Evolutionary conservation across 306 rosid species (phyloP).

Genomic region (Senna siamea): DNA sequence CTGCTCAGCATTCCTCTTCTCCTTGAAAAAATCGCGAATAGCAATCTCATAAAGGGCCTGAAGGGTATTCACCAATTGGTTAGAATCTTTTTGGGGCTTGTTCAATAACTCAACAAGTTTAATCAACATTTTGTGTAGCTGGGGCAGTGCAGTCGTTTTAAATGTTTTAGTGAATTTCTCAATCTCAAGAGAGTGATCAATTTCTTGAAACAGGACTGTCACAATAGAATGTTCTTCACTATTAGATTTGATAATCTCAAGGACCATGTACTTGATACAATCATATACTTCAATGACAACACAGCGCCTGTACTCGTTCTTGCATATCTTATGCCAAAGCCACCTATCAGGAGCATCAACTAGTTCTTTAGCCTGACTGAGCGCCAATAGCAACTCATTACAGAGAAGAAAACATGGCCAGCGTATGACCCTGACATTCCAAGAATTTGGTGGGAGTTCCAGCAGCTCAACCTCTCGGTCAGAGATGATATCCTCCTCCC

Average conservation of each 20-base stretch:
- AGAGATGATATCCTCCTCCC: conserved; percentile 96
- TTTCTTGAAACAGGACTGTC: conserved; percentile 81
- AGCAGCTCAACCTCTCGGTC: conserved; percentile 84
- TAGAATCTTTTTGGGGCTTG: conserved; percentile 63
- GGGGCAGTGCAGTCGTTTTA: conserved; percentile 77
- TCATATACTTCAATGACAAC: conserved; percentile 90
- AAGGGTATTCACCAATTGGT: conserved; percentile 73
- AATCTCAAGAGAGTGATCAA: conserved; percentile 79
- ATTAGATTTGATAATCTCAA: conserved; percentile 60
- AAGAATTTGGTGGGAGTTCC: conserved; percentile 86
- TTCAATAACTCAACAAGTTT: conserved; percentile 71
- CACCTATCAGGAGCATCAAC: conserved; percentile 77
- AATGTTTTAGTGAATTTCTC: conserved; percentile 82
- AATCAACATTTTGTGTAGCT: conserved; percentile 76
- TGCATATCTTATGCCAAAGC: conserved; percentile 85
- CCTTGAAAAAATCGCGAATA: conserved; percentile 79
- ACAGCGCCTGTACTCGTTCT: conserved; percentile 89
- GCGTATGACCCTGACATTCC: conserved; percentile 91
- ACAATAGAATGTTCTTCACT: conserved; percentile 88
- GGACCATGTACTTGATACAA: conserved; percentile 73
- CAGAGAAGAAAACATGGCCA: conserved; percentile 98
- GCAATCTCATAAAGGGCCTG: conserved; percentile 95
- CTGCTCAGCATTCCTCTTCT: conserved; percentile 64
- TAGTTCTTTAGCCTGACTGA: conserved; percentile 91
- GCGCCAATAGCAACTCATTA: conserved; percentile 92